Conservation (phyloP, 257 asterid species). For the Paraleonurus japonicus region DNA sequence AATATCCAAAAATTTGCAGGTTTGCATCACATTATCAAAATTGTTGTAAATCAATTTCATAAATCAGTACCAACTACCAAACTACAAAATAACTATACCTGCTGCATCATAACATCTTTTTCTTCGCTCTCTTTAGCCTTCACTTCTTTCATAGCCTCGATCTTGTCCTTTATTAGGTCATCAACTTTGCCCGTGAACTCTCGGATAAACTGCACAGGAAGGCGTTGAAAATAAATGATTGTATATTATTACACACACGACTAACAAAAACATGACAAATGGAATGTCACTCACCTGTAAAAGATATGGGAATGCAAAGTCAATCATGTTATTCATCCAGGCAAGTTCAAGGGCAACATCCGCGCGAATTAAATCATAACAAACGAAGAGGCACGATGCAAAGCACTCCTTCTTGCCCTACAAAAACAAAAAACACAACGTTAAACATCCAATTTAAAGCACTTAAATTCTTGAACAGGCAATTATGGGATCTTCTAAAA, state of each 20-base stretch:
- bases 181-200: slow-evolving; percentile 96
- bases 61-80: background rate
- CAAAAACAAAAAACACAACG: slow-evolving; percentile 21
- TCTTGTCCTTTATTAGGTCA: slow-evolving; percentile 80
- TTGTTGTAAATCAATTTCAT: background rate
- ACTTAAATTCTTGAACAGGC: background rate
- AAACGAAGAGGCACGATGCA: slow-evolving; percentile 95
- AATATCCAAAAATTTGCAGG: slow-evolving; percentile 1
- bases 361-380: slow-evolving; percentile 87
- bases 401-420: slow-evolving; percentile 99
- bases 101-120: slow-evolving; percentile 80
- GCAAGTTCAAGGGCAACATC: slow-evolving; percentile 98
- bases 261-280: background rate
- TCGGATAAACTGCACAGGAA: slow-evolving; percentile 72
- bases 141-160: slow-evolving; percentile 71
- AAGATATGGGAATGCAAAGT: slow-evolving; percentile 94
- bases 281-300: slow-evolving; percentile 63
- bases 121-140: slow-evolving; percentile 87
- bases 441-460: slow-evolving; percentile 17
- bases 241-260: slow-evolving; percentile 1
- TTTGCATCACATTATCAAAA: background rate
- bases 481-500: background rate
- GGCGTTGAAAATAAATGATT: slow-evolving; percentile 11
- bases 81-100: slow-evolving; percentile 42
- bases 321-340: slow-evolving; percentile 94